Base-by-base conservation (phyloP, 306 rosid genomes). In the Nissolia schottii region DNA sequence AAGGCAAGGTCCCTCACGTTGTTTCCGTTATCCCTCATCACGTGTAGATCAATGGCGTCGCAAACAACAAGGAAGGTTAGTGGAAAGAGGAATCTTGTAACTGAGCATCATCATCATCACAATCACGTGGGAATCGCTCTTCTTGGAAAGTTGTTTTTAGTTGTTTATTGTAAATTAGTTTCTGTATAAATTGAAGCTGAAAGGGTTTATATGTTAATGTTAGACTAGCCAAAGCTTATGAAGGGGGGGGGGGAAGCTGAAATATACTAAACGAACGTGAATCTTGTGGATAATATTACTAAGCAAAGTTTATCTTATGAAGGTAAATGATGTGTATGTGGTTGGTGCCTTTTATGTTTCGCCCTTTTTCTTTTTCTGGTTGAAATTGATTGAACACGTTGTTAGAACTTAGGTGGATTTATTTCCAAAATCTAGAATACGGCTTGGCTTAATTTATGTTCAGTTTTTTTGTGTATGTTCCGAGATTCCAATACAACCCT, bases 1-100 rank as follows among this genome's bases (percentile, higher is more conserved):
- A 87, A 10, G 87, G 61, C 3, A 91, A 91, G 64, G 74, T 91
- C 14, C 96, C 97, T 38, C 96, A 80, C 67, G 51, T 89, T 32
- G 96, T 91, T 59, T 91, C 97, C 1, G 88, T 88, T 59, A 81
- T 70, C 19, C 51, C 51, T 10, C 43, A 68, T 43, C 43, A 68
- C 37, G 70, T 64, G 50, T 78, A 48, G n/a, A 75, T 34, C 20
- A 4, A 13, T 14, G 50, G 12, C 20, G 3, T 57, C 11, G 15
- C 10, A 11, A 7, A 18, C 35, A 24, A 27, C 2, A 24, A 76
- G 76, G 3, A 13, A 63, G 43, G 84, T 75, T 23, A 64, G 84
- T 77, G 20, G n/a, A n/a, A n/a, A 8, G 43, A 37, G 43, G 9
- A 3, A 7, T 35, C 31, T 32, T 54, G 41, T 54, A 13, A 27